Base-by-base conservation (phyloP, 306 rosid species). In the Cucurbita pepo region DNA sequence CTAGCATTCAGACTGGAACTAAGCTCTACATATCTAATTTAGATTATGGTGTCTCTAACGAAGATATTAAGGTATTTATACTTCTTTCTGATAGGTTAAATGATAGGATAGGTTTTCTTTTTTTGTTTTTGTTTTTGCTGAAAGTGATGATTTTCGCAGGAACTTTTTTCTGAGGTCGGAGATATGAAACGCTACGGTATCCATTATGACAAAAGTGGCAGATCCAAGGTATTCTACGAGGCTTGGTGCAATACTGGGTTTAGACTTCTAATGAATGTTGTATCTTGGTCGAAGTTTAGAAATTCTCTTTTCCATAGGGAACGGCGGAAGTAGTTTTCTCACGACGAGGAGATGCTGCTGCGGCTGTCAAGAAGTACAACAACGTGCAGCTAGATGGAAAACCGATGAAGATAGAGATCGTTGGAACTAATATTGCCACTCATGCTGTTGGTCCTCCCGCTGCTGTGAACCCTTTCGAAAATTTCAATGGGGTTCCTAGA, bases 331-430 rank as follows among this genome's bases (percentile, higher is more conserved):
- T 94, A 25, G 96, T 94, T 73, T 94, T 83, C 79, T 87, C 95
- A 10, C 77, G 92, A 50, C 83, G 95, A 71, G 73, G 71, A 50
- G 96, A 94, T 87, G 98, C 91, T 75, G 86, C 79, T 18, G 90
- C 98, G 25, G 98, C 98, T 52, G 96, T 94, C 5, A 90, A 90
- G 86, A 86, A 95, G 80, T 94, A 94, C 88, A 87, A 94, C 80
- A 86, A 90, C 54, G 98, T 94, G 54, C 96, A 89, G 79, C 91
- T 90, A 45, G 98, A 90, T 59, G 97, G 98, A 60, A 93, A 93
- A 75, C 97, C 90, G 2, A 93, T 90, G 97, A 93, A 88, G 91
- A 88, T 88, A 77, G 96, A 90, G 94, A 88, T 93, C 13, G 96
- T 88, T 22, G 96, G 97, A 78, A 85, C 97, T 60, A 93, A 90